Percentiles rank a stretch among this genome's conserved stretches.
Evolutionary conservation across 306 rosid species (phyloP).

Genomic region (Quercus ilex): DNA sequence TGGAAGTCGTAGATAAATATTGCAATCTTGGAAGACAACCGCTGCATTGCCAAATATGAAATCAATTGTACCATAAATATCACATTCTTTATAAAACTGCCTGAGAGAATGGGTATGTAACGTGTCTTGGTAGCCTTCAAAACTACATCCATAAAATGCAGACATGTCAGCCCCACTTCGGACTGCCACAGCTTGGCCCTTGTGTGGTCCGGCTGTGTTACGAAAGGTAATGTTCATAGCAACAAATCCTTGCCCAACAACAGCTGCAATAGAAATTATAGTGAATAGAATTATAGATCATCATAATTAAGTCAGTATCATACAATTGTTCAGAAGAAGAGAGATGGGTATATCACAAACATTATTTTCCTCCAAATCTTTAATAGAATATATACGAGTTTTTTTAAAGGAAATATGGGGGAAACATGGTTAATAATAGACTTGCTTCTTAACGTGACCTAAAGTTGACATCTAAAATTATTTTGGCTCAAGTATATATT

Average conservation of each 20-base stretch:
- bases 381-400: too few species aligned
- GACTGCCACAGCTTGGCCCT: constrained; percentile 55
- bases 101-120: constrained; percentile 41
- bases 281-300: too few species aligned
- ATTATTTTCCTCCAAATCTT: too few species aligned
- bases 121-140: constrained; percentile 65
- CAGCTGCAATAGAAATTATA: constrained; percentile 28
- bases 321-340: too few species aligned
- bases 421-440: too few species aligned
- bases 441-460: too few species aligned
- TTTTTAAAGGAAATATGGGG: too few species aligned
- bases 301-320: too few species aligned
- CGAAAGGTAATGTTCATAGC: constrained; percentile 55
- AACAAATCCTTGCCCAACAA: constrained; percentile 44
- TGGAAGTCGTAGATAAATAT: constrained; percentile 38
- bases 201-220: constrained; percentile 47
- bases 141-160: constrained; percentile 46
- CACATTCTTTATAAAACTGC: constrained; percentile 56
- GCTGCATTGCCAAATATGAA: constrained; percentile 63
- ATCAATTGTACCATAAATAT: constrained; percentile 58
- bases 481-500: too few species aligned
- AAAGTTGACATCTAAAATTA: too few species aligned
- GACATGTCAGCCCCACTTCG: constrained; percentile 50
- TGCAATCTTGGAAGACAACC: constrained; percentile 43
- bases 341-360: too few species aligned